Evolutionary conservation across 2,329 filamentous ascomycete genomes (phyloP), one percentile per base, ranked within the genome.

Genomic region (Pseudophaeomoniella oleicola): DNA sequence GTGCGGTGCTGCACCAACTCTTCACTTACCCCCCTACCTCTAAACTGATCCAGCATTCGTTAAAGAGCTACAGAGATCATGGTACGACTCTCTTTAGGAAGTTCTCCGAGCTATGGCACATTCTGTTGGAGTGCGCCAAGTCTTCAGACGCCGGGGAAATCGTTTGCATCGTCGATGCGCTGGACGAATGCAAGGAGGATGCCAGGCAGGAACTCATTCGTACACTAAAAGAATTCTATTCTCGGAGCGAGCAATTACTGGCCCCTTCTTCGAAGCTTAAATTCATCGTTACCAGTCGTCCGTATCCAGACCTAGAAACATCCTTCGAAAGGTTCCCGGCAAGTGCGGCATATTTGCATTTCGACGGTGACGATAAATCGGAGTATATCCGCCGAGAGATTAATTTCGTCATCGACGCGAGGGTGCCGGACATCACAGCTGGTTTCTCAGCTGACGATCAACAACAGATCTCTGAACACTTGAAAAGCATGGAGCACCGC

Each of bases 151-250:
- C 36, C 0, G 44, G 44, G 1, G 45, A 56, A 27, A 43, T 58
- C 9, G 35, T 61, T 14, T 60, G 54, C 36, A 37, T 64, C 16
- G 34, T 64, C 1, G 61, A 66, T 45, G 60, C 58, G 3, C 36
- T 64, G 2, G 60, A 65, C 34, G 60, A 64, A 43, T 64, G 61
- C 37, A 34, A 48, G 1, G 35, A 41, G 0, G 9, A 16, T 12
- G 50, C 46, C 12, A 35, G 42, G 5, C 18, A 16, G 9, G 37
- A 44, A 4, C 38, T 62, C 4, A 40, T 44, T 2, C 5, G 48
- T 2, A 45, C 42, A 2, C 32, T 63, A 12, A 35, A 38, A 3
- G 33, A 46, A 5, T 38, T 54, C 11, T 59, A 56, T 33, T 32
- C 11, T 2, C 10, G 11, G 0, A 29, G 30, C 3, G 14, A 9